Evolutionary conservation across 176 grass and related monocot species (phyloP).

Genomic region (Oryza rufipogon): DNA sequence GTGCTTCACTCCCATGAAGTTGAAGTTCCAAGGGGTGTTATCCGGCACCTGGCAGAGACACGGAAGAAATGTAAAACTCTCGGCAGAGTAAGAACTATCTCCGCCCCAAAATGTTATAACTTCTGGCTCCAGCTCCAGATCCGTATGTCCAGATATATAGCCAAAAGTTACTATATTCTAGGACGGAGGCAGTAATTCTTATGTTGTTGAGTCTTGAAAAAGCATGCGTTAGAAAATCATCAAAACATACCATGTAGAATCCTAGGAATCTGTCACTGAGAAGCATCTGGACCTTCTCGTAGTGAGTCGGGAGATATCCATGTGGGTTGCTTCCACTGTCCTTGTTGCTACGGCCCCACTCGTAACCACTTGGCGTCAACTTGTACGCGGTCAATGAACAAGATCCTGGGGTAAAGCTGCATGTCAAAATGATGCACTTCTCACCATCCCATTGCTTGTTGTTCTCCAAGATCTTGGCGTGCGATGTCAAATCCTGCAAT

Average conservation of each 20-base stretch:
- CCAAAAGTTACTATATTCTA: no score
- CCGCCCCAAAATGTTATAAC: no score
- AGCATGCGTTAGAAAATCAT: neutral
- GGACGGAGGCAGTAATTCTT: neutral
- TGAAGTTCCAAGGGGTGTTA: conserved; percentile 92
- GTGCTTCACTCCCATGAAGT: conserved; percentile 99
- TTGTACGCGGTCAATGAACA: conserved; percentile 98
- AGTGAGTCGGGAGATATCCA: conserved; percentile 93
- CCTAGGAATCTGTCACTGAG: conserved; percentile 95
- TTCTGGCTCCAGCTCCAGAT: no score
- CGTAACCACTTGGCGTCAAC: conserved; percentile 87
- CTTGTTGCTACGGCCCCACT: conserved; percentile 97
- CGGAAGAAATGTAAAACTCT: neutral
- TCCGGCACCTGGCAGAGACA: conserved; percentile 61
- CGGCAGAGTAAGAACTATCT: neutral
- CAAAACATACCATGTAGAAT: conserved; percentile 85
- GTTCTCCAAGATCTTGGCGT: conserved; percentile 81
- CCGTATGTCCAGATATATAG: no score
- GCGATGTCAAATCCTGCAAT: conserved; percentile 83
- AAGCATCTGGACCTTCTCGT: conserved; percentile 99
- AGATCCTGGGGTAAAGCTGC: conserved; percentile 94
- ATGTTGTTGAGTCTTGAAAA: neutral
- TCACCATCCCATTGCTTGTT: conserved; percentile 99
- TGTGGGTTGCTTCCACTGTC: conserved; percentile 98
- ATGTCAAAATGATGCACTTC: conserved; percentile 97